Evolutionary conservation across 768 basidiomycete species (phyloP).

Genomic region (Phallus indusiatus): DNA sequence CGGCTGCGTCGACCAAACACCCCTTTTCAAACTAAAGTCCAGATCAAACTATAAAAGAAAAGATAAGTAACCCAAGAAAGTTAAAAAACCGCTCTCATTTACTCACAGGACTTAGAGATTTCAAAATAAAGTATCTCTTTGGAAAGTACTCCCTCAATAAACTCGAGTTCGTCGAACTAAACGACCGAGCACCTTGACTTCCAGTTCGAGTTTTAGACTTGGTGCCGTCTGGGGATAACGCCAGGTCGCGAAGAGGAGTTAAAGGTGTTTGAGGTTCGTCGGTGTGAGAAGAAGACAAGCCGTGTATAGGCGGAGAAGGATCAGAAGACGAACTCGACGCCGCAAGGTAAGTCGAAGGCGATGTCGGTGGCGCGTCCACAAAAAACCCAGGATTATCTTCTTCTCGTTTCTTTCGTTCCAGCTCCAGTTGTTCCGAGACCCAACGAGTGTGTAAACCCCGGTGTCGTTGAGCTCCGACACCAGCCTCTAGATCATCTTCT

Average conservation of each 20-base stretch:
- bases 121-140: slow-evolving; percentile 85
- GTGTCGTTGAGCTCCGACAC: slow-evolving; percentile 87
- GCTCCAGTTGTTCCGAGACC: slow-evolving; percentile 53
- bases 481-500: slow-evolving; percentile 81
- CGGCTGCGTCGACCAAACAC: slow-evolving; percentile 86
- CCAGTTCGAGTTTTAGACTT: slow-evolving; percentile 28
- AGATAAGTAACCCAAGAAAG: background rate
- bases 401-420: slow-evolving; percentile 14
- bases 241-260: background rate
- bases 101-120: slow-evolving; percentile 71
- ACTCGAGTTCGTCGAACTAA: slow-evolving; percentile 77
- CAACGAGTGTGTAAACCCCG: slow-evolving; percentile 77
- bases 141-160: slow-evolving; percentile 71
- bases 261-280: slow-evolving; percentile 10
- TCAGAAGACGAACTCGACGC: slow-evolving; percentile 10
- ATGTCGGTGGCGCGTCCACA: slow-evolving; percentile 12
- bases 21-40: slow-evolving; percentile 67
- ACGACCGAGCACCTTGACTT: slow-evolving; percentile 48
- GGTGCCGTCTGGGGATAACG: background rate
- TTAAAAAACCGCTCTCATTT: too few relatives aligned
- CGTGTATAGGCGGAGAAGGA: slow-evolving; percentile 12
- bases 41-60: slow-evolving; percentile 52
- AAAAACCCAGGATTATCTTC: background rate
- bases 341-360: slow-evolving; percentile 11
- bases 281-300: slow-evolving; percentile 6